These are phyloP conservation scores for Coemansia sp. DNA, from an alignment of 192 early-diverging fungal genomes.

Conservation along the genomic window DNA sequence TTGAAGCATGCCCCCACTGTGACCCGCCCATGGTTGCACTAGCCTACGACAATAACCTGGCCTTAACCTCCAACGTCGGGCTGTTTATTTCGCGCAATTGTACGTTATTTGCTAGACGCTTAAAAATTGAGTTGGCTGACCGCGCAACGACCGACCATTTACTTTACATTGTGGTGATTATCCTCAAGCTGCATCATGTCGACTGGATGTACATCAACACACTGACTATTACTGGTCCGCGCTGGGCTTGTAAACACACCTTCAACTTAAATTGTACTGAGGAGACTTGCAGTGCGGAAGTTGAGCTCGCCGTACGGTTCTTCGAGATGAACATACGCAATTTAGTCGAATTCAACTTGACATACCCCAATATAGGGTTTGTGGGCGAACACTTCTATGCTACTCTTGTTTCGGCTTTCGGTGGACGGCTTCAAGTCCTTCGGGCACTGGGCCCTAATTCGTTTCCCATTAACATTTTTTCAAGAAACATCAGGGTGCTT, in stretches of 20 bases:
- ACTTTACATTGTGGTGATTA: neutral
- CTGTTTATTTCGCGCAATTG: neutral
- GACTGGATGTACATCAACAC: constrained; percentile 2
- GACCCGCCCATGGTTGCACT: no score
- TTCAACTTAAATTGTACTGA: no score
- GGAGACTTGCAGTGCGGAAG: neutral
- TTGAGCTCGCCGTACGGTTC: neutral
- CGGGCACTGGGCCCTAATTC: neutral
- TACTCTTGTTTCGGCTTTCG: neutral
- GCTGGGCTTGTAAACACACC: no score
- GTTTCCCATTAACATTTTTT: neutral
- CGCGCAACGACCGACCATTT: neutral
- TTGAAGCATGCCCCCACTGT: neutral
- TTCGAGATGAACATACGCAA: neutral
- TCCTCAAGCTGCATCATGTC: neutral
- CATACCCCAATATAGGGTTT: neutral
- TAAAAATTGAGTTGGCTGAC: neutral
- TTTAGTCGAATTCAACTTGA: neutral
- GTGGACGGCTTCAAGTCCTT: neutral
- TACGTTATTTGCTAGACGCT: neutral
- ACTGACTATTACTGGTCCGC: neutral
- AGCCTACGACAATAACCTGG: neutral
- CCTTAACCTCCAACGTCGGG: neutral
- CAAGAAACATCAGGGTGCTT: neutral
- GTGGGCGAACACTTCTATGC: neutral